phyloP scores from a whole-genome alignment of 73 alveolate genomes.

The Tetrahymena borealis region DNA sequence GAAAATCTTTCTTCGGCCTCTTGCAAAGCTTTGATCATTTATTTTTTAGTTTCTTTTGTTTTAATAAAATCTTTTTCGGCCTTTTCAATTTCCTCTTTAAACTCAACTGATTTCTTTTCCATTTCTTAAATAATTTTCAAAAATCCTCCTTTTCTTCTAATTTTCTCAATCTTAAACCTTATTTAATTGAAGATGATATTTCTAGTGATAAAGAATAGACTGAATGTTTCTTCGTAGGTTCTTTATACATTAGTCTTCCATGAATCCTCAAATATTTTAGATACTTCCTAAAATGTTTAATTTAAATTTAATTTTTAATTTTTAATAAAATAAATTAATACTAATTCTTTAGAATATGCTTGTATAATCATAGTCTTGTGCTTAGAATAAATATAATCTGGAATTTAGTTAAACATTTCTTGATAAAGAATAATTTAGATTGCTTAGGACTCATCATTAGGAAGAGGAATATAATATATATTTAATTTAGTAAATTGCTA shows the following conservation, averaged over 20 bases:
- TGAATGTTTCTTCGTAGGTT: neutral
- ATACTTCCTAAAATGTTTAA: neutral
- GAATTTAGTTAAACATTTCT: neutral
- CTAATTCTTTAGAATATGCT: neutral
- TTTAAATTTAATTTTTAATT: too few relatives aligned
- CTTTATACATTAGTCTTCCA: neutral
- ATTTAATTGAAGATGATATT: neutral
- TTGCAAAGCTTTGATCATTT: neutral
- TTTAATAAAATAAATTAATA: too few relatives aligned
- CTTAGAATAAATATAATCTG: neutral
- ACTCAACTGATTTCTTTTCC: neutral
- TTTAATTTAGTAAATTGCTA: neutral
- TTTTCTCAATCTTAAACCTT: neutral
- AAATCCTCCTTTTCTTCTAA: neutral
- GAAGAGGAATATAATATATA: neutral
- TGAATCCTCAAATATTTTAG: neutral
- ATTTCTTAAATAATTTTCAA: neutral
- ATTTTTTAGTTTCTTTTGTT: neutral
- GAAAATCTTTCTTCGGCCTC: neutral
- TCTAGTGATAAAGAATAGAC: neutral
- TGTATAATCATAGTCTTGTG: neutral
- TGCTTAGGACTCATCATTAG: neutral
- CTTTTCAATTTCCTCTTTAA: neutral
- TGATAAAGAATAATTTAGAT: neutral
- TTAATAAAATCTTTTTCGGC: neutral